Evolutionary conservation across 257 asterid genomes (phyloP), one percentile per base, ranked within the genome.

Genomic region (Osmanthus fragrans): DNA sequence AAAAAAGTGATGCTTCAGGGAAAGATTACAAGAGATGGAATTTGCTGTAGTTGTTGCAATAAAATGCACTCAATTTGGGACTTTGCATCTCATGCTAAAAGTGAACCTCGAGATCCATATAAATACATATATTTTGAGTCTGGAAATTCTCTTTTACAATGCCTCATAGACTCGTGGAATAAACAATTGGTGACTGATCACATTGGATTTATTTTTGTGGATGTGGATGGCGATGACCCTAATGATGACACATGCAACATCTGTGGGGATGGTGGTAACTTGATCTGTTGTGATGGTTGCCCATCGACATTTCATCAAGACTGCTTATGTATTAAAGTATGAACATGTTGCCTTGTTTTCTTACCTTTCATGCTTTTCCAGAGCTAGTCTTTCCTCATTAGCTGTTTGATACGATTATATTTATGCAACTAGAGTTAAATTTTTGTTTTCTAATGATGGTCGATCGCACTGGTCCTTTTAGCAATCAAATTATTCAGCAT

Each of bases 201-300:
- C 65, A 80, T 90, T 67, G 90, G 83, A n/a, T 96, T 87, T 77
- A 86, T 83, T 83, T 75, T 49, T 6, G 98, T 92, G 79, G 90
- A 92, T 76, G 92, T 92, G 86, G 90, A 90, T 72, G 96, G 93
- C 47, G 92, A 89, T 42, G 98, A 93, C 82, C 96, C 94, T 65
- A 87, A 90, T 80, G 99, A 96, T 67, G 99, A 93, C 87, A 96
- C 94, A 9, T 96, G 99, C 82, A 89, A 90, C 79, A 80, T 96
- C 37, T 96, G 99, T 80, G 98, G 97, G 23, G 97, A 96, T 83
- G 99, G 98, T 70, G 99, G 99, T 80, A 88, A 92, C 76, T 85
- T 96, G 91, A 89, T 90, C 76, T 96, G 99, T 80, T 93, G 99
- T 70, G 98, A 96, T 78, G 77, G 97, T 39, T 96, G 99, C 84